These are phyloP conservation scores for Aspergillus novoparasiticus DNA, from an alignment of 2,329 filamentous ascomycete species.

Conservation along the genomic window DNA sequence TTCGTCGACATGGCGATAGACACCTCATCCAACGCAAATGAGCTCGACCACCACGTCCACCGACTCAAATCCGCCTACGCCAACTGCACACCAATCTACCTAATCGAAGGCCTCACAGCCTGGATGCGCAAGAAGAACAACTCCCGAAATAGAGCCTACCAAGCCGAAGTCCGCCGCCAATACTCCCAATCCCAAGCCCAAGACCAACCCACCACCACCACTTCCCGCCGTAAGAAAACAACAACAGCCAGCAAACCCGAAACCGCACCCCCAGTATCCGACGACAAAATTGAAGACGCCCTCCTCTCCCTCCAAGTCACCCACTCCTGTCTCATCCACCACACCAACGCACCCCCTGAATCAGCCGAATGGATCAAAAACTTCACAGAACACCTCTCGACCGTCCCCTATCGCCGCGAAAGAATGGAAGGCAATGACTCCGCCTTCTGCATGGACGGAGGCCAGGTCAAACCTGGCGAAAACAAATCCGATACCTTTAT, in stretches of 20 bases:
- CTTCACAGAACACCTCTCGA: conserved; percentile 79
- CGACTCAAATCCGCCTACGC: conserved; percentile 59
- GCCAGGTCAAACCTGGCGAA: conserved; percentile 73
- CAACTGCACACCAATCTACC: conserved; percentile 62
- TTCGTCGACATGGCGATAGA: conserved; percentile 64
- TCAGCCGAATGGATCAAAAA: conserved; percentile 72
- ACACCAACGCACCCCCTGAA: conserved; percentile 62
- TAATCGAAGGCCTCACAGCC: conserved; percentile 68
- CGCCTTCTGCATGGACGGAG: conserved; percentile 76
- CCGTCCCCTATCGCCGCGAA: conserved; percentile 67
- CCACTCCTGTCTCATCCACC: conserved; percentile 69
- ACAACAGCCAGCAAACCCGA: conserved; percentile 41
- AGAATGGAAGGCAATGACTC: conserved; percentile 51
- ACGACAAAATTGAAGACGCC: conserved; percentile 70
- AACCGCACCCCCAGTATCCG: conserved; percentile 58
- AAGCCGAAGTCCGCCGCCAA: conserved; percentile 62
- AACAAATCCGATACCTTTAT: conserved; percentile 68
- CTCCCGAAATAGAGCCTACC: conserved; percentile 68
- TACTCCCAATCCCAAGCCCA: conserved; percentile 36
- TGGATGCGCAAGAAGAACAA: conserved; percentile 72
- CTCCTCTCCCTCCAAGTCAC: conserved; percentile 70
- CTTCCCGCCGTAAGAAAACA: conserved; percentile 31
- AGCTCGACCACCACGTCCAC: conserved; percentile 61
- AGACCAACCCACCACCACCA: conserved; percentile 23
- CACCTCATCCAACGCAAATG: conserved; percentile 46